Percentiles rank a stretch among this genome's conserved stretches.
phyloP scores from a whole-genome alignment of 225 moss, liverwort and hornwort genomes.

The Physcomitrium patens region DNA sequence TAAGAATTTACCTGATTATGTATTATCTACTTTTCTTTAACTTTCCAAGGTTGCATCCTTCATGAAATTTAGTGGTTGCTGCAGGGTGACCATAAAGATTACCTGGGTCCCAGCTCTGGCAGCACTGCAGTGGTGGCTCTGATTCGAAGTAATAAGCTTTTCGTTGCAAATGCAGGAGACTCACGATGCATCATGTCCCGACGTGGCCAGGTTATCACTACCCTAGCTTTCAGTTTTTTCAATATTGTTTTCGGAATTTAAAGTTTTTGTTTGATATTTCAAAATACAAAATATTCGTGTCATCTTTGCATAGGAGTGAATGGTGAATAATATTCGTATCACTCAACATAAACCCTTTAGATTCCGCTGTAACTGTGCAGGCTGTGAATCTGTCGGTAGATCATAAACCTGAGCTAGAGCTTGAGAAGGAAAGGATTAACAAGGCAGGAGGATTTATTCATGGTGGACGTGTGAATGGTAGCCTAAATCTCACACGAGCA shows the following conservation, averaged over 20 bases:
- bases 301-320: not conserved
- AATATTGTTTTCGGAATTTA: not conserved
- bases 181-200: slow-evolving; percentile 68
- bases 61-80: slow-evolving; percentile 59
- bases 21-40: not conserved
- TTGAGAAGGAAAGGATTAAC: slow-evolving; percentile 50
- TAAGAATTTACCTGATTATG: not conserved
- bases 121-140: slow-evolving; percentile 71
- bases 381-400: slow-evolving; percentile 58
- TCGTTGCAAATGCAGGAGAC: slow-evolving; percentile 72
- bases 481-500: slow-evolving; percentile 67
- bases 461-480: slow-evolving; percentile 63
- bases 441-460: slow-evolving; percentile 51
- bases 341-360: not conserved
- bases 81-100: slow-evolving; percentile 58
- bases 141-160: slow-evolving; percentile 45
- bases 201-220: slow-evolving; percentile 50
- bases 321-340: slow-evolving; percentile 16
- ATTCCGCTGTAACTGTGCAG: slow-evolving; percentile 35
- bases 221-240: slow-evolving; percentile 1
- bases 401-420: slow-evolving; percentile 63
- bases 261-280: not conserved
- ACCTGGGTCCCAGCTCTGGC: slow-evolving; percentile 55
- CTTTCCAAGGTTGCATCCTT: slow-evolving; percentile 40
- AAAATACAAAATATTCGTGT: not conserved